Conservation (phyloP, 257 asterid genomes). For the Gentiana straminea region DNA sequence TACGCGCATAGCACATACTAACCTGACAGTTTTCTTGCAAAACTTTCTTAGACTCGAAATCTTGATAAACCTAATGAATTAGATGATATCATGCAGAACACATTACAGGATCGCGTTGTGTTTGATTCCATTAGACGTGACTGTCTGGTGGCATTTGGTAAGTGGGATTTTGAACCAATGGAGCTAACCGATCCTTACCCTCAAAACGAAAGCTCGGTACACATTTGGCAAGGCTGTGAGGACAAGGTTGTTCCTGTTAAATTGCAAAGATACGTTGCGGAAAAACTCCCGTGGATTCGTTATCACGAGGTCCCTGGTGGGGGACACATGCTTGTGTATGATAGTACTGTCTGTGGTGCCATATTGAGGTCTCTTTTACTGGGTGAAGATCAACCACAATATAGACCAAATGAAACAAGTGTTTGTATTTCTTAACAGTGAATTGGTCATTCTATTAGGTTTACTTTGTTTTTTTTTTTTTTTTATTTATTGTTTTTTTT, state of each 20-base stretch:
- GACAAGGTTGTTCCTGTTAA: conserved; percentile 47
- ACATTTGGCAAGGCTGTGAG: conserved; percentile 43
- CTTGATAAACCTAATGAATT: too few relatives aligned
- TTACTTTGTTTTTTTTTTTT: too few relatives aligned
- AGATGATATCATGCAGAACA: conserved; percentile 31
- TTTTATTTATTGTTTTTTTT: too few relatives aligned
- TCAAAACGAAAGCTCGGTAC: conserved; percentile 22
- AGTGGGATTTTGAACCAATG: conserved; percentile 91
- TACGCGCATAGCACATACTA: not conserved
- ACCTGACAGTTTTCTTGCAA: not conserved
- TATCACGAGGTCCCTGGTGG: conserved; percentile 91
- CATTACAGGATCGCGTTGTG: conserved; percentile 30
- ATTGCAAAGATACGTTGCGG: conserved; percentile 50
- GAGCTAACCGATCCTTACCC: conserved; percentile 49
- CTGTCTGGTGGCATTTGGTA: conserved; percentile 61
- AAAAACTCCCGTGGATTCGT: conserved; percentile 78
- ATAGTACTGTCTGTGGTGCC: conserved; percentile 72
- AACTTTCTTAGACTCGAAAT: too few relatives aligned
- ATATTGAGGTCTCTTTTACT: conserved; percentile 76
- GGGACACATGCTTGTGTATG: conserved; percentile 90
- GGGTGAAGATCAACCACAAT: conserved; percentile 61
- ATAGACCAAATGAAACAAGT: conserved; percentile 31
- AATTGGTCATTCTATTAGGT: too few relatives aligned
- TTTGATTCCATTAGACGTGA: conserved; percentile 79
- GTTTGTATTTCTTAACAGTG: conserved; percentile 13